Percentiles rank a stretch among this genome's conserved stretches.
These are phyloP conservation scores for Entonaema liquescens DNA, from an alignment of 495 filamentous ascomycete genomes.

Conservation along the genomic window DNA sequence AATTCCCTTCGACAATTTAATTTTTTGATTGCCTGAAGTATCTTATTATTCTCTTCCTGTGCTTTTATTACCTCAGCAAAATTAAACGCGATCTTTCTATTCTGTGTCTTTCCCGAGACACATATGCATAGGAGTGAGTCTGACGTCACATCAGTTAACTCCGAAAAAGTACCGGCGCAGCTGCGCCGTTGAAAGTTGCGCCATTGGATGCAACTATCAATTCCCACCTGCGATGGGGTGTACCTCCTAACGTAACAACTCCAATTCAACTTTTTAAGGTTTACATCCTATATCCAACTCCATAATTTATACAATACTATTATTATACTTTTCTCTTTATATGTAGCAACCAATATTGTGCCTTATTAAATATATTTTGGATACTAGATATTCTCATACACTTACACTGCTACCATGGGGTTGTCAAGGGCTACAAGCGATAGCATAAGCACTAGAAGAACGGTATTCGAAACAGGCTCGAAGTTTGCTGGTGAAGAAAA, in stretches of 20 bases:
- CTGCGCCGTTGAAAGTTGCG: conserved; percentile 7
- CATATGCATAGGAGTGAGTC: neutral
- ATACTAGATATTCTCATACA: too few species aligned
- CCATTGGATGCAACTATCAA: too few species aligned
- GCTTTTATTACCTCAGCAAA: neutral
- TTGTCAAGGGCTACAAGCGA: neutral
- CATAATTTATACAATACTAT: neutral
- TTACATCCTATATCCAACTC: neutral
- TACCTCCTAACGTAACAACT: too few species aligned
- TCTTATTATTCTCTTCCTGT: too few species aligned
- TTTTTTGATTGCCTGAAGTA: too few species aligned
- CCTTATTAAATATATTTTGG: too few species aligned
- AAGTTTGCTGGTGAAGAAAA: neutral
- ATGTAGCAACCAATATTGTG: too few species aligned
- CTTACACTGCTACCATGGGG: neutral
- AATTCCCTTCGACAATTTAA: too few species aligned
- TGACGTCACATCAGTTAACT: conserved; percentile 1
- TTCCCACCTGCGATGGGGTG: neutral
- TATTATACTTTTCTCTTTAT: neutral
- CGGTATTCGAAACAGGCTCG: neutral
- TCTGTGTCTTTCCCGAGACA: too few species aligned
- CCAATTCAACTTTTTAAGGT: neutral
- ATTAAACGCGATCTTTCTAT: too few species aligned
- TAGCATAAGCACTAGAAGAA: neutral
- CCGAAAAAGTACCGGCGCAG: conserved; percentile 7